Evolutionary conservation across 1,284 basidiomycete genomes (phyloP), one percentile per base, ranked within the genome.

Genomic region (Apiotrichum brassicae): DNA sequence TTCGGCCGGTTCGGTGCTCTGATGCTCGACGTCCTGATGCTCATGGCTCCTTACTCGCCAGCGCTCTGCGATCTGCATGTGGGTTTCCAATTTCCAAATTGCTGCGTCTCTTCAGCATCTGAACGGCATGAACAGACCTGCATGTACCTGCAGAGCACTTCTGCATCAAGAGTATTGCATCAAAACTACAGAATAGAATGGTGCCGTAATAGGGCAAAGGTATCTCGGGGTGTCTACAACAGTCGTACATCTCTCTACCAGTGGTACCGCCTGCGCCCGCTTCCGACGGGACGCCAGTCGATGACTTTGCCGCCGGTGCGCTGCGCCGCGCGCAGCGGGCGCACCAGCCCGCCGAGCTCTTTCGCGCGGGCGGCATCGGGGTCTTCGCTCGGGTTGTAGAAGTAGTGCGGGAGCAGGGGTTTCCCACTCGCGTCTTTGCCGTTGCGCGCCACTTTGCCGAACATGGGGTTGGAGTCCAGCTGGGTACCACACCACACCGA

Each of bases 381-480:
- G 59, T 75, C 73, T 13, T 54, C 35, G 18, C 60, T 61, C 2
- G 71, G 70, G 42, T 68, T 62, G 60, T 75, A 75, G 51, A 65
- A 73, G 65, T 70, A 75, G 46, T 72, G 70, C 19, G 72, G 65
- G 13, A 70, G 58, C 1, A 75, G 62, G 0, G 72, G 71, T 19
- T 64, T 66, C 6, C 73, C 73, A 5, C 65, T 68, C 1, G 65
- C 58, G 60, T 75, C 73, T 65, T 71, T 72, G 43, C 73, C 73
- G 43, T 66, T 64, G 26, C 73, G 62, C 40, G 67, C 60, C 19
- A 75, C 68, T 55, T 69, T 71, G 46, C 70, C 71, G 49, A 74
- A 74, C 72, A 74, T 74, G 20, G 59, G 38, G 54, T 73, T 69
- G 1, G 46, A 20, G 35, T 67, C 63, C 18, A 74, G 54, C 48